Base-by-base conservation (phyloP, 108 stramenopile species). In the Stephanodiscus minutulus region DNA sequence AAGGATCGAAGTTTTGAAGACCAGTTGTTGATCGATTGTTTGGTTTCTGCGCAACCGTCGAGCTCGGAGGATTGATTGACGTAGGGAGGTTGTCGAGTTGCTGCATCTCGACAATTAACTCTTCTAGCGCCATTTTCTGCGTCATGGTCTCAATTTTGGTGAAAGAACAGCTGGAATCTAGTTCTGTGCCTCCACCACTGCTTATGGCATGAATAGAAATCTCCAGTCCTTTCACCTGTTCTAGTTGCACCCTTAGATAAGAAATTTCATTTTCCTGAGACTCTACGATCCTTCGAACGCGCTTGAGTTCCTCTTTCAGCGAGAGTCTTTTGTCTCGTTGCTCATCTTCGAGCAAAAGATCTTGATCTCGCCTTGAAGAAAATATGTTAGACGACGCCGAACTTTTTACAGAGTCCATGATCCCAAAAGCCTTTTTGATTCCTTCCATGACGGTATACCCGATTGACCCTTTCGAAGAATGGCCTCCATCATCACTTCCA, bases 401-500 rank as follows among this genome's bases (percentile, higher is more conserved):
- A 25, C 25, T 18, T 20, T 44, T 36, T 44, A 31, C 22, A 24
- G 25, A 44, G 9, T 63, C 62, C 7, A 44, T 44, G 43, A 63
- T 21, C 9, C 62, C 62, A 41, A 63, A 63, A 3, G 62, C 39
- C 43, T 6, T 46, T 24, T 21, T 63, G 17, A 63, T 20, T 2
- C 37, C 44, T 7, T 63, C 62, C 39, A 44, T 63, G 24, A 41
- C 22, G 21, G 22, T 22, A 5, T 5, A 63, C 20, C 37, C 24
- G 2, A 63, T 41, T 6, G 43, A 44, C 43, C 13, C 2, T 18
- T 63, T 37, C 2, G 43, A 46, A 0, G 24, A 63, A 21, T 20
- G 24, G 39, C 24, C 24, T 3, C 9, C 22, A 53, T 53, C 22
- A 21, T 53, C 52, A 27, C 52, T 53, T 24, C 52, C 22, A 11